Evolutionary conservation across 1,284 basidiomycete species (phyloP), one percentile per base, ranked within the genome.

Genomic region (Malassezia vespertilionis): DNA sequence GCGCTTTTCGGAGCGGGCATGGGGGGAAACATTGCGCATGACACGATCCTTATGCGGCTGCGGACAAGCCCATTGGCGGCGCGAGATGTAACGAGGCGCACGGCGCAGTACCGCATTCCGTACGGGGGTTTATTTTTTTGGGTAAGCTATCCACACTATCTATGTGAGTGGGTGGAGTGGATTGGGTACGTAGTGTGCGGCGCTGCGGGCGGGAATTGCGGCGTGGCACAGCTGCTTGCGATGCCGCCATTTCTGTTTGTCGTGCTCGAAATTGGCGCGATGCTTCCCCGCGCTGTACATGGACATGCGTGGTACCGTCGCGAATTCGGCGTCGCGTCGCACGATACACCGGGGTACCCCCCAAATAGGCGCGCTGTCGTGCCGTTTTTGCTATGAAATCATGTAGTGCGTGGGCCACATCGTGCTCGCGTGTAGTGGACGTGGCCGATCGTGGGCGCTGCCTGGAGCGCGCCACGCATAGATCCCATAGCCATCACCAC

Each of bases 141-240:
- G 65, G 76, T 93, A 56, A 86, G 86, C n/a, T 90, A 82, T 72
- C 88, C 89, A 2, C 89, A 93, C 72, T 93, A 93, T 71, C 75
- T 88, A 40, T 46, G 9, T 37, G 68, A 71, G 45, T 71, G 68
- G 68, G 51, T 55, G 27, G 57, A 55, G 4, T 71, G 63, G 2
- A 46, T 63, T 9, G 7, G 22, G 15, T 9, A 9, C 6, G 31
- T 33, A 15, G 31, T 15, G n/a, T 8, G 31, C 8, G 31, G 44
- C 60, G 45, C 51, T 59, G 12, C 41, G 58, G 8, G 49, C 61
- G 20, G 46, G 61, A 31, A 31, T 4, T 30, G 33, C 31, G 14
- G 15, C 32, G 8, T 33, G n/a, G 26, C 15, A n/a, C 18, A 41
- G 2, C 46, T 58, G 11, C 46, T 61, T 11, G 54, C 54, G 6